phyloP scores from a whole-genome alignment of 2,329 filamentous ascomycete genomes.

The Colletotrichum salicis region DNA sequence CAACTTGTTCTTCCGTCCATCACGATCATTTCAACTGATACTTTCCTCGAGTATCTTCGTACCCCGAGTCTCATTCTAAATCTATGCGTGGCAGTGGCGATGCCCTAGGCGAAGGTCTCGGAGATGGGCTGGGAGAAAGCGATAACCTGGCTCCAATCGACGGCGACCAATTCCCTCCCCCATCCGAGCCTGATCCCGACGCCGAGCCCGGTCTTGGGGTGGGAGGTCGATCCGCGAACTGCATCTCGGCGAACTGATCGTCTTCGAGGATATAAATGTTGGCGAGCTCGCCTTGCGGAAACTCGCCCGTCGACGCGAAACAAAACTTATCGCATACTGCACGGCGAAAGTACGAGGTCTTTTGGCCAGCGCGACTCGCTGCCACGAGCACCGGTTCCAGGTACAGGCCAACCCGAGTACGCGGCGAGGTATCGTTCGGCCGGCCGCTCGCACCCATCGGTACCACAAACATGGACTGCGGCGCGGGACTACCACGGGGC shows the following conservation, averaged over 20 bases:
- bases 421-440: not conserved
- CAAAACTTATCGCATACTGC: conserved; percentile 24
- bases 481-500: conserved; percentile 1
- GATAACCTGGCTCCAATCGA: conserved; percentile 9
- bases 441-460: conserved; percentile 30
- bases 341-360: conserved; percentile 25
- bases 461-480: conserved; percentile 4
- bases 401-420: conserved; percentile 25
- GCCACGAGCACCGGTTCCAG: conserved; percentile 22
- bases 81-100: conserved; percentile 1
- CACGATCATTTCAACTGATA: not conserved
- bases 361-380: not conserved
- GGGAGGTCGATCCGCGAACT: conserved; percentile 4
- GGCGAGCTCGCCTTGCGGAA: not conserved
- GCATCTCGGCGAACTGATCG: conserved; percentile 30
- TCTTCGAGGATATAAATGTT: conserved; percentile 23
- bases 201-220: not conserved
- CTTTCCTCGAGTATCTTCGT: too few relatives aligned
- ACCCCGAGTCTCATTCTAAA: not conserved
- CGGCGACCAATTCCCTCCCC: conserved; percentile 4
- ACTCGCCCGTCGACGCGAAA: conserved; percentile 26
- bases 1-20: not conserved
- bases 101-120: conserved; percentile 1
- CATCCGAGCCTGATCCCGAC: not conserved
- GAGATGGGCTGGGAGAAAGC: conserved; percentile 20